These are phyloP conservation scores for Fusarium staphyleae DNA, from an alignment of 2,329 filamentous ascomycete genomes.

Conservation along the genomic window DNA sequence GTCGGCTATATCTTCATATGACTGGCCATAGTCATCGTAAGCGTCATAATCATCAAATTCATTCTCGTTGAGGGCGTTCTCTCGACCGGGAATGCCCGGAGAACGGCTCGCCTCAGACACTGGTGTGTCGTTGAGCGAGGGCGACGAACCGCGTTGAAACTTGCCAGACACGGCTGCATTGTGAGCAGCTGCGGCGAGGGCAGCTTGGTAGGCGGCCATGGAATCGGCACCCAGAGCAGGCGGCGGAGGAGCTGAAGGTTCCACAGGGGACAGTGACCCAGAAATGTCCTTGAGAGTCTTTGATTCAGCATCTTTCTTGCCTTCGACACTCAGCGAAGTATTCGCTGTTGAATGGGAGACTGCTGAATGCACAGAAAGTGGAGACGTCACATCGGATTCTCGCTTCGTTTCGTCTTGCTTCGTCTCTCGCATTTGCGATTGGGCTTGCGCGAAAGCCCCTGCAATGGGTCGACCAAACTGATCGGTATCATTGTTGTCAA, in stretches of 20 bases:
- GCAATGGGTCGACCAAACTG: slow-evolving; percentile 66
- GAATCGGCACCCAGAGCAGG: slow-evolving; percentile 26
- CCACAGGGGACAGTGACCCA: slow-evolving; percentile 12
- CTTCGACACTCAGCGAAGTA: slow-evolving; percentile 55
- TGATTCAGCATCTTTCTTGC: slow-evolving; percentile 19
- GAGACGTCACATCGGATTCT: slow-evolving; percentile 57
- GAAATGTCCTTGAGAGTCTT: slow-evolving; percentile 13
- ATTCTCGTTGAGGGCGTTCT: slow-evolving; percentile 43
- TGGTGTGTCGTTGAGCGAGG: slow-evolving; percentile 42
- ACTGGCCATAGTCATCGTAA: slow-evolving; percentile 54
- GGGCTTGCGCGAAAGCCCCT: slow-evolving; percentile 62
- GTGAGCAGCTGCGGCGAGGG: slow-evolving; percentile 81
- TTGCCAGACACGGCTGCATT: slow-evolving; percentile 78
- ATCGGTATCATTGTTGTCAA: slow-evolving; percentile 72
- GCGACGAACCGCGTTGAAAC: slow-evolving; percentile 68
- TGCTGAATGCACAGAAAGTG: slow-evolving; percentile 54
- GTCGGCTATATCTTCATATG: slow-evolving; percentile 70
- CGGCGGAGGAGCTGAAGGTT: slow-evolving; percentile 12
- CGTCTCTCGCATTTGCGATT: slow-evolving; percentile 53
- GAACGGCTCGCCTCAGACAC: slow-evolving; percentile 22
- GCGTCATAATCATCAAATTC: slow-evolving; percentile 54
- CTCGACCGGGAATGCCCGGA: slow-evolving; percentile 16
- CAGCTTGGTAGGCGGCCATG: slow-evolving; percentile 78
- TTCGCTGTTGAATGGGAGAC: slow-evolving; percentile 58
- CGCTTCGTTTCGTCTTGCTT: slow-evolving; percentile 47